Conservation (phyloP, 345 rosid genomes). For the Cardamine occulta region DNA sequence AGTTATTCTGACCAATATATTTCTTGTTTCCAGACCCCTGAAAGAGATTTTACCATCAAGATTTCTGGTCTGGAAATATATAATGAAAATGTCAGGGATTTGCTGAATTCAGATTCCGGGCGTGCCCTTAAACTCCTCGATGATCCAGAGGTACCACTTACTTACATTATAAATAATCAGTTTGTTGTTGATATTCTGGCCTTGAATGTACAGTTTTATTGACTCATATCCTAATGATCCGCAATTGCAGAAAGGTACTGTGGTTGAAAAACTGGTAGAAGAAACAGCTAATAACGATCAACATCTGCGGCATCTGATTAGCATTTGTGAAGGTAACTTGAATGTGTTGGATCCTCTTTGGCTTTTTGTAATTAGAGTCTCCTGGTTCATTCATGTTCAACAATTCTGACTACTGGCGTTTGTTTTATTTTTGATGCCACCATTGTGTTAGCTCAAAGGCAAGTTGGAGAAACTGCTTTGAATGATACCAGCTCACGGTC, state of each 20-base stretch:
- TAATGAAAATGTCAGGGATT: conserved; percentile 92
- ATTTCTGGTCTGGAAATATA: conserved; percentile 97
- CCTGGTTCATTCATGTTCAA: conserved; percentile 1
- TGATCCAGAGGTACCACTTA: conserved; percentile 88
- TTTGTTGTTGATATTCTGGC: conserved; percentile 8
- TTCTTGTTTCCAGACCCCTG: conserved; percentile 71
- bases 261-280: conserved; percentile 95
- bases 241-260: conserved; percentile 84
- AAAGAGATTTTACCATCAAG: conserved; percentile 90
- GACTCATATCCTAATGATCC: conserved; percentile 6
- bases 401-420: conserved; percentile 29
- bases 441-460: conserved; percentile 82
- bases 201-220: conserved; percentile 1
- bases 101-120: conserved; percentile 88
- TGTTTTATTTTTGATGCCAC: conserved; percentile 11
- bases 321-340: conserved; percentile 87
- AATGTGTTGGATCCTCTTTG: conserved; percentile 15
- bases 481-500: conserved; percentile 98
- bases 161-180: background rate
- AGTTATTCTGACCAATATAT: conserved; percentile 12
- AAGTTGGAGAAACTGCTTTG: conserved; percentile 99
- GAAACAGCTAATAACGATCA: conserved; percentile 80
- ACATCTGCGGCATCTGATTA: conserved; percentile 81
- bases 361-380: conserved; percentile 9
- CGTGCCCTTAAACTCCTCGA: conserved; percentile 96